Evolutionary conservation across 2,329 filamentous ascomycete genomes (phyloP).

Genomic region (Claviceps sp.): DNA sequence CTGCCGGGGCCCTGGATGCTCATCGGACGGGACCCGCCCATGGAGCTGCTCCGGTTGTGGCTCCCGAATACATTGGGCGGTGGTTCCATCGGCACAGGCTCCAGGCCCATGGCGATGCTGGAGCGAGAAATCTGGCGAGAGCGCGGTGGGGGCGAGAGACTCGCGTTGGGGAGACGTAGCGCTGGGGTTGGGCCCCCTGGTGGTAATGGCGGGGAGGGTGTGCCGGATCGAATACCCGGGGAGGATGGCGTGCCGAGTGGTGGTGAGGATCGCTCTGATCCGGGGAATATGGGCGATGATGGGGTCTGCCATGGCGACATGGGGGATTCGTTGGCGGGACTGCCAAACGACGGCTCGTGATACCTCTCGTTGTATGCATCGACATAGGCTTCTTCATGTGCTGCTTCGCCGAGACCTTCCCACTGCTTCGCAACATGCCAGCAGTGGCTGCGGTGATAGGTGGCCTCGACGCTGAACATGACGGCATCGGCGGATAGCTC

Average conservation of each 20-base stretch:
- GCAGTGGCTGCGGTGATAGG: conserved; percentile 44
- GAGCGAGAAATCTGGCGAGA: conserved; percentile 24
- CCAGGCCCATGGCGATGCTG: conserved; percentile 29
- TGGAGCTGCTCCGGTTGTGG: conserved; percentile 23
- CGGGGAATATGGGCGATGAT: conserved; percentile 22
- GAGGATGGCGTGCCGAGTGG: conserved; percentile 7
- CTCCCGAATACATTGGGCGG: conserved; percentile 15
- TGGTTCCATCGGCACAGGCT: conserved; percentile 27
- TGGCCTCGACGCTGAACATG: conserved; percentile 47
- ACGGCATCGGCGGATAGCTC: conserved; percentile 47
- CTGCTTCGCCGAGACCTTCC: conserved; percentile 24
- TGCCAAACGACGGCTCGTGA: conserved; percentile 3
- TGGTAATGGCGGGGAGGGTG: conserved; percentile 17
- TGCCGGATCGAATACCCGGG: conserved; percentile 11
- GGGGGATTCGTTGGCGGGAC: conserved; percentile 20
- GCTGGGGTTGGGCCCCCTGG: conserved; percentile 13
- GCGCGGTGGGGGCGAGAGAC: conserved; percentile 23
- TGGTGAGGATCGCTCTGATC: conserved; percentile 10
- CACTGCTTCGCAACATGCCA: conserved; percentile 40
- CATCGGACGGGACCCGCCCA: conserved; percentile 17
- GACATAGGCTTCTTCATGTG: conserved; percentile 1
- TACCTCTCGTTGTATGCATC: neutral
- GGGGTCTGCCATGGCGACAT: conserved; percentile 27
- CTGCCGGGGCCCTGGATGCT: conserved; percentile 11
- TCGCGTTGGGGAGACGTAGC: conserved; percentile 26